Percentiles rank a stretch among this genome's conserved stretches.
Conservation (phyloP, 2,329 filamentous ascomycete genomes). For the Arachnomyces sp. region DNA sequence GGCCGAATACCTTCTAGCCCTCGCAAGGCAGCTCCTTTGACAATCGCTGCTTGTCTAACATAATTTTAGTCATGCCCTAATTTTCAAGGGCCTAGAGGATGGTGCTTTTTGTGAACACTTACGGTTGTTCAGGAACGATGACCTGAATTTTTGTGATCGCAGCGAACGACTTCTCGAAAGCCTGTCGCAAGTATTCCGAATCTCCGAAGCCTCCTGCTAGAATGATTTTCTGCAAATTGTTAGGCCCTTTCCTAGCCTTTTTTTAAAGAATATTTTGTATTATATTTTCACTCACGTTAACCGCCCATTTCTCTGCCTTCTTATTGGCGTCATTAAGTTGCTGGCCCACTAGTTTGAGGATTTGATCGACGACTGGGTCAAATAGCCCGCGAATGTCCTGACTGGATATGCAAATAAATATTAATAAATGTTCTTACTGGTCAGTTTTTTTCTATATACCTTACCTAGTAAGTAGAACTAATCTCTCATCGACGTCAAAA, state of each 20-base stretch:
- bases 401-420: background rate
- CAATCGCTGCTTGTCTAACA: constrained; percentile 7
- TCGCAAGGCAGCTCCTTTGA: constrained; percentile 6
- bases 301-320: constrained; percentile 6
- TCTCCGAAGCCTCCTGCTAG: constrained; percentile 12
- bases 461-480: constrained; percentile 7
- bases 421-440: background rate
- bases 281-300: constrained; percentile 6
- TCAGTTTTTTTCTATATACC: background rate
- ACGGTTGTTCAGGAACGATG: constrained; percentile 5
- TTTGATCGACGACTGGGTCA: constrained; percentile 9
- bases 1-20: constrained; percentile 5
- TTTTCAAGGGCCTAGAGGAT: background rate
- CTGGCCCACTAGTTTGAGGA: constrained; percentile 5
- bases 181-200: constrained; percentile 10
- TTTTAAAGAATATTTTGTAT: background rate
- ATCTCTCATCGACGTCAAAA: constrained; percentile 8
- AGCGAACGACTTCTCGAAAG: constrained; percentile 2
- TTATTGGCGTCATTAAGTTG: constrained; percentile 6
- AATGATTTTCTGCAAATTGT: constrained; percentile 8
- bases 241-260: background rate
- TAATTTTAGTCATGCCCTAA: background rate
- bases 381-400: constrained; percentile 7
- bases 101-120: background rate
- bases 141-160: background rate